Evolutionary conservation across 2,329 filamentous ascomycete genomes (phyloP).

Genomic region (Calonectria multiphialidica): DNA sequence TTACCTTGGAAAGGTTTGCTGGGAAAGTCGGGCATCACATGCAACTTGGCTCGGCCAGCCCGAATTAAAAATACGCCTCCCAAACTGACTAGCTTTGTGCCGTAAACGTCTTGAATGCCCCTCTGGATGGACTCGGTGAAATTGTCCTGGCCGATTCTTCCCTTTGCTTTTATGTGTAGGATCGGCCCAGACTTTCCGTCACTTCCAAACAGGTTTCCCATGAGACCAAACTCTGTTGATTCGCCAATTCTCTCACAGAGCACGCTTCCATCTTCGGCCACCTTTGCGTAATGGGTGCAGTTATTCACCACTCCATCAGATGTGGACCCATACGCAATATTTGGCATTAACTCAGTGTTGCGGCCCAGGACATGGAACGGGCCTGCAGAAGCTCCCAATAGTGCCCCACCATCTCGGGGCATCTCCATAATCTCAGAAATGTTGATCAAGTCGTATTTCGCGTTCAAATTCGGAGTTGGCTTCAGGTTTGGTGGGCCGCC

Average conservation of each 20-base stretch:
- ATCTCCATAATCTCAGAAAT: slow-evolving; percentile 53
- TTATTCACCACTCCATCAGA: slow-evolving; percentile 39
- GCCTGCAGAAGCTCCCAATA: slow-evolving; percentile 57
- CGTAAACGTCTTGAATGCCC: slow-evolving; percentile 46
- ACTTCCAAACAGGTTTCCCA: slow-evolving; percentile 57
- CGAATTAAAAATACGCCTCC: slow-evolving; percentile 57
- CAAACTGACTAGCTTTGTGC: slow-evolving; percentile 51
- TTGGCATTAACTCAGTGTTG: slow-evolving; percentile 58
- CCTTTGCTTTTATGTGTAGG: slow-evolving; percentile 50
- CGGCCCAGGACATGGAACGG: slow-evolving; percentile 55
- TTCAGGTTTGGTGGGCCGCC: slow-evolving; percentile 57
- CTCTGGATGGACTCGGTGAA: slow-evolving; percentile 50
- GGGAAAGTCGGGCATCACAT: slow-evolving; percentile 61
- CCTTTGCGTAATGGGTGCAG: slow-evolving; percentile 43
- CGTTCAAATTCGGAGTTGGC: slow-evolving; percentile 49
- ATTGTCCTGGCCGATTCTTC: slow-evolving; percentile 40
- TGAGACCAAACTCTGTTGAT: slow-evolving; percentile 52
- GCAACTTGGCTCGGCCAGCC: slow-evolving; percentile 50
- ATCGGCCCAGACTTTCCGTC: slow-evolving; percentile 48
- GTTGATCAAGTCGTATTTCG: slow-evolving; percentile 48
- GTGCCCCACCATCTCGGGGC: slow-evolving; percentile 42
- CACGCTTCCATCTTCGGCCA: slow-evolving; percentile 33
- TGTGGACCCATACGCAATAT: slow-evolving; percentile 47
- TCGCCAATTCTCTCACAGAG: slow-evolving; percentile 38
- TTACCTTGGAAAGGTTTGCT: slow-evolving; percentile 45